phyloP scores from a whole-genome alignment of 805 yeast species.

The Osmozyma mogii region DNA sequence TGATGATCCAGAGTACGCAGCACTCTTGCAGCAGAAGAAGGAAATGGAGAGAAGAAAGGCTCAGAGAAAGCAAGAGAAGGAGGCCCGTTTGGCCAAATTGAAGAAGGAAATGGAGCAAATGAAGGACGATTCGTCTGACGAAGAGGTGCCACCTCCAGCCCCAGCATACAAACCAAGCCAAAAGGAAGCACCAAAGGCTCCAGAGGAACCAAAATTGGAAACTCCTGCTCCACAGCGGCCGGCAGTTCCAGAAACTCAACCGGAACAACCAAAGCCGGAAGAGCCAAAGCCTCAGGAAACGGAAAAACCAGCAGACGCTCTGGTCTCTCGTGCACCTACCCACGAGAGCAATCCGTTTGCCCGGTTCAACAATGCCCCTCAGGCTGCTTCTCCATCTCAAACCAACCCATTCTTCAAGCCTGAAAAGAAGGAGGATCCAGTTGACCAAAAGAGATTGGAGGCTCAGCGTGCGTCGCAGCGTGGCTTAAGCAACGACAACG shows the following conservation, averaged over 20 bases:
- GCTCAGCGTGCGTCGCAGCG: slow-evolving; percentile 71
- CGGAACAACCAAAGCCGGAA: slow-evolving; percentile 4
- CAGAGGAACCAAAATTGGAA: slow-evolving; percentile 7
- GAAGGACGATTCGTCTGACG: slow-evolving; percentile 14
- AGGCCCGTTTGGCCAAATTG: slow-evolving; percentile 49
- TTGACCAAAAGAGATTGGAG: slow-evolving; percentile 54
- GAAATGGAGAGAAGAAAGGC: slow-evolving; percentile 40
- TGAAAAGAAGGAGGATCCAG: slow-evolving; percentile 14
- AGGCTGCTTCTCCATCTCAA: slow-evolving; percentile 5
- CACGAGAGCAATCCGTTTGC: slow-evolving; percentile 43
- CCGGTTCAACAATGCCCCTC: slow-evolving; percentile 12
- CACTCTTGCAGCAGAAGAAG: slow-evolving; percentile 36
- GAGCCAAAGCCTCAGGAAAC: slow-evolving; percentile 9
- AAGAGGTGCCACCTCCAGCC: neutral
- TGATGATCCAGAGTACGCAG: slow-evolving; percentile 42
- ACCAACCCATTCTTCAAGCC: slow-evolving; percentile 60
- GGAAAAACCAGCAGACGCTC: neutral
- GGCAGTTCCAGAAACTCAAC: slow-evolving; percentile 4
- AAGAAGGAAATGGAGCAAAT: slow-evolving; percentile 53
- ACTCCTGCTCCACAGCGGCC: no score
- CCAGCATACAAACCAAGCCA: slow-evolving; percentile 11
- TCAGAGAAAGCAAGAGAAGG: slow-evolving; percentile 51
- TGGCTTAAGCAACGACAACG: slow-evolving; percentile 35
- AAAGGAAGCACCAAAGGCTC: slow-evolving; percentile 2
- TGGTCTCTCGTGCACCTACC: neutral